phyloP scores from a whole-genome alignment of 345 rosid genomes.

The Carallia pectinifolia region DNA sequence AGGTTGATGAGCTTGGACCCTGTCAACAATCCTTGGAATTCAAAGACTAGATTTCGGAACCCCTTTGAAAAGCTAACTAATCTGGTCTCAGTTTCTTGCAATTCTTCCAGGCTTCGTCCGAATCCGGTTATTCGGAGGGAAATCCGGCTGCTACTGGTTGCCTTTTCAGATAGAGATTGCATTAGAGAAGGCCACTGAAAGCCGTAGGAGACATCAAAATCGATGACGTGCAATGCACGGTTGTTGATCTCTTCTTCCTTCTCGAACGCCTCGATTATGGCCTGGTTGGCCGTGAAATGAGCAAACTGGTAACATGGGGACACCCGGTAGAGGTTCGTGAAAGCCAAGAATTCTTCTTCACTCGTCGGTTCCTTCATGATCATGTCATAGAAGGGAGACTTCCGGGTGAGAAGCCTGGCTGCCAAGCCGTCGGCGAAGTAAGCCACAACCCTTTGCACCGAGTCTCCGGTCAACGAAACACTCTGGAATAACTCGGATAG shows the following conservation, averaged over 20 bases:
- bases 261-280: slow-evolving; percentile 57
- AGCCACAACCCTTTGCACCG: slow-evolving; percentile 63
- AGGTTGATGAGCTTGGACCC: slow-evolving; percentile 32
- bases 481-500: slow-evolving; percentile 43
- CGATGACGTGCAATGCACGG: slow-evolving; percentile 53
- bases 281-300: slow-evolving; percentile 72
- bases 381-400: slow-evolving; percentile 57
- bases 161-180: slow-evolving; percentile 65
- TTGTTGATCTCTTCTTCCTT: slow-evolving; percentile 36
- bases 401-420: slow-evolving; percentile 45
- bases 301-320: slow-evolving; percentile 70
- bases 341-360: slow-evolving; percentile 49
- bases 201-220: slow-evolving; percentile 58
- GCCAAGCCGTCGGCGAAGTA: slow-evolving; percentile 55
- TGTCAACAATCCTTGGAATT: slow-evolving; percentile 51
- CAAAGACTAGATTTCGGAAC: slow-evolving; percentile 48
- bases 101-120: slow-evolving; percentile 43
- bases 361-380: slow-evolving; percentile 49
- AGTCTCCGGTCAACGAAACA: slow-evolving; percentile 51
- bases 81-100: slow-evolving; percentile 58
- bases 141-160: slow-evolving; percentile 28
- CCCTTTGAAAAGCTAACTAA: slow-evolving; percentile 52
- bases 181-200: slow-evolving; percentile 75
- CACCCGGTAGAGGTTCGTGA: slow-evolving; percentile 52
- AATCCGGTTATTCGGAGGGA: slow-evolving; percentile 50